These are phyloP conservation scores for Mimosa pudica DNA, from an alignment of 306 rosid species.

Conservation along the genomic window DNA sequence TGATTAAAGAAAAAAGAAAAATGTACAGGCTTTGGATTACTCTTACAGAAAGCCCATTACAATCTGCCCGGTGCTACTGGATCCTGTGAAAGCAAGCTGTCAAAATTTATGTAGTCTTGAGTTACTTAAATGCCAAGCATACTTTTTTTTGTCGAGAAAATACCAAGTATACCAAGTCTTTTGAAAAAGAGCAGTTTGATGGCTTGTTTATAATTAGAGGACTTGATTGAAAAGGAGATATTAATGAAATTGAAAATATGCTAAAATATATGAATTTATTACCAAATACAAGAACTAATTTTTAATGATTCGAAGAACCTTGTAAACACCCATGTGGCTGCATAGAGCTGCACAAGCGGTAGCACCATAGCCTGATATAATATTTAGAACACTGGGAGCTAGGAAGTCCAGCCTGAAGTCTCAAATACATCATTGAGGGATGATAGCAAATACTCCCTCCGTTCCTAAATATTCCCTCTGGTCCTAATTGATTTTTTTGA, in stretches of 20 bases:
- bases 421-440: slow-evolving; percentile 26
- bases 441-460: background rate
- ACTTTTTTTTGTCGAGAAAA: too few relatives aligned
- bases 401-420: slow-evolving; percentile 77
- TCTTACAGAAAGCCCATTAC: slow-evolving; percentile 56
- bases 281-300: background rate
- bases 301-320: slow-evolving; percentile 39
- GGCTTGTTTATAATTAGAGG: too few relatives aligned
- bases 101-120: slow-evolving; percentile 20
- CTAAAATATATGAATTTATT: background rate
- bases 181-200: background rate
- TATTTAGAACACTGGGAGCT: slow-evolving; percentile 60
- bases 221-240: background rate
- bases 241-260: slow-evolving; percentile 2
- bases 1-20: slow-evolving; percentile 73
- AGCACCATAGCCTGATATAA: slow-evolving; percentile 73
- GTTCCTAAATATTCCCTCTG: too few relatives aligned
- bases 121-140: slow-evolving; percentile 15
- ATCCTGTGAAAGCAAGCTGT: slow-evolving; percentile 86
- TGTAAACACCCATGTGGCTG: slow-evolving; percentile 77
- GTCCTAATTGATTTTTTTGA: too few relatives aligned
- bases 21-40: slow-evolving; percentile 79
- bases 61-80: slow-evolving; percentile 62
- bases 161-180: background rate
- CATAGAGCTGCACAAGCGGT: slow-evolving; percentile 76